Percentiles rank a stretch among this genome's conserved stretches.
Conservation (phyloP, 2,329 filamentous ascomycete species). For the Chrysoporthe austroafricana region DNA sequence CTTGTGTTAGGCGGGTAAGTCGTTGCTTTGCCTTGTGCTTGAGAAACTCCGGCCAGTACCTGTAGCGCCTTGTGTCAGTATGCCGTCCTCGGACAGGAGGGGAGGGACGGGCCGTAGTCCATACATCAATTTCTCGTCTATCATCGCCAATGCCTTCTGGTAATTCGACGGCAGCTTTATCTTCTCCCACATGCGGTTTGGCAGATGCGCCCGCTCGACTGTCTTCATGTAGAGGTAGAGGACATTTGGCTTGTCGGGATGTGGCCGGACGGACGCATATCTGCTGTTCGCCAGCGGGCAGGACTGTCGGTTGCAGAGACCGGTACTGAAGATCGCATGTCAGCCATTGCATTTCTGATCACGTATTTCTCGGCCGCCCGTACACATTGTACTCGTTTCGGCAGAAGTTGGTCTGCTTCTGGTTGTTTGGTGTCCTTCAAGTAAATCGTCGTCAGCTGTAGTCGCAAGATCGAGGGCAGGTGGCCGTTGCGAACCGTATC, state of each 20-base stretch:
- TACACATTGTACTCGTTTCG: conserved; percentile 87
- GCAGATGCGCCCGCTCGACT: conserved; percentile 84
- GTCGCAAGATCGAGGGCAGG: not conserved
- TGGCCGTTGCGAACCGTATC: conserved; percentile 66
- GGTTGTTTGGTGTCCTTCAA: conserved; percentile 69
- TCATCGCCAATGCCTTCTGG: conserved; percentile 81
- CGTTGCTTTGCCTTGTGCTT: conserved; percentile 96
- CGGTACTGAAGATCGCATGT: conserved; percentile 45
- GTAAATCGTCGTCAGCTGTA: not conserved
- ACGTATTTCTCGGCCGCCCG: not conserved
- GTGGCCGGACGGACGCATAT: conserved; percentile 88
- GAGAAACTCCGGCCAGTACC: conserved; percentile 82
- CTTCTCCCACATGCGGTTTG: conserved; percentile 91
- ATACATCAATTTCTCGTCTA: conserved; percentile 86
- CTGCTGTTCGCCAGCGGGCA: conserved; percentile 90
- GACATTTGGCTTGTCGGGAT: conserved; percentile 54
- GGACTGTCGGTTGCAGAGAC: conserved; percentile 83
- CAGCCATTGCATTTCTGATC: not conserved
- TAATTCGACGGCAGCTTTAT: conserved; percentile 92
- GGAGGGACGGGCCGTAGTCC: not conserved
- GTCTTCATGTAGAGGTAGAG: conserved; percentile 98
- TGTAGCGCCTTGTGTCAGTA: conserved; percentile 9
- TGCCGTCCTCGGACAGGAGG: no score
- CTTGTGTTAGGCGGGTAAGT: conserved; percentile 88
- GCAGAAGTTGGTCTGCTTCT: conserved; percentile 80